phyloP scores from a whole-genome alignment of 192 early-diverging fungal species.

The Dimargaris cristalligena region DNA sequence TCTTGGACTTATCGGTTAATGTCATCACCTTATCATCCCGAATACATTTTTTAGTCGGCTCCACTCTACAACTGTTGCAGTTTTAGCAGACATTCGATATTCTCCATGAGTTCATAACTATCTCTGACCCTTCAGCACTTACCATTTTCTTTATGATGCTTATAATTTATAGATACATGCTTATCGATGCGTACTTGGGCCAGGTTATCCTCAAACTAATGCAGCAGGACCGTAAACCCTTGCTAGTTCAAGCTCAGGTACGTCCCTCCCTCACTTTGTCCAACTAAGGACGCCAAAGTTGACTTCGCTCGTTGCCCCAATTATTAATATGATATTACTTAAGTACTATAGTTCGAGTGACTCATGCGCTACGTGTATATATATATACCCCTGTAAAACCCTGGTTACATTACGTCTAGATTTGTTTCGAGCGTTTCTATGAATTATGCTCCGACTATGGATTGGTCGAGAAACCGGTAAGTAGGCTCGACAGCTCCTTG shows the following conservation, averaged over 20 bases:
- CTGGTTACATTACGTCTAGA: background rate
- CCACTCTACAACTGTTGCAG: slow-evolving; percentile 13
- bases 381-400: background rate
- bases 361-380: background rate
- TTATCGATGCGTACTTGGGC: slow-evolving; percentile 39
- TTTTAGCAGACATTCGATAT: slow-evolving; percentile 16
- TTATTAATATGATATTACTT: no score
- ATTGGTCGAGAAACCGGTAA: background rate
- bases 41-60: slow-evolving; percentile 5
- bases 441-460: background rate
- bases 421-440: slow-evolving; percentile 7
- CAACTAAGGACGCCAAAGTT: no score
- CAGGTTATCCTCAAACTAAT: slow-evolving; percentile 29
- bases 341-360: no score
- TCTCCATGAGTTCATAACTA: background rate
- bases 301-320: no score
- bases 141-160: slow-evolving; percentile 14
- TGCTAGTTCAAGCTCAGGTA: slow-evolving; percentile 36
- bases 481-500: background rate
- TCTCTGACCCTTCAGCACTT: no score
- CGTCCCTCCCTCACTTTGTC: background rate
- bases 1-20: slow-evolving; percentile 24
- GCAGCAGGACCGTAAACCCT: slow-evolving; percentile 20
- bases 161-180: slow-evolving; percentile 31
- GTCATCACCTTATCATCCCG: slow-evolving; percentile 18